Conservation (phyloP, 148 eudicot species). For the Suaeda aralocaspica region DNA sequence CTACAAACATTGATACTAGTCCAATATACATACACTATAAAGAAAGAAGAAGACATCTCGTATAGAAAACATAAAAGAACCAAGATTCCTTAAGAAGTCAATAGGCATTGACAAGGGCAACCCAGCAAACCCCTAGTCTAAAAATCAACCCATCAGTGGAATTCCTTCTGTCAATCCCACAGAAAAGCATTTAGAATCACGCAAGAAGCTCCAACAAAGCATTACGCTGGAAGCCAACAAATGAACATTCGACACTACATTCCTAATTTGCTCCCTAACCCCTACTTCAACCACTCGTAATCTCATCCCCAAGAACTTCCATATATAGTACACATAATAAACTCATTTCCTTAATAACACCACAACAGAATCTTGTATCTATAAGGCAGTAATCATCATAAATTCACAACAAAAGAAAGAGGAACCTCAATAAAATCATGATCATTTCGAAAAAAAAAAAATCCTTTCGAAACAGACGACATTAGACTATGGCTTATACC, state of each 20-base stretch:
- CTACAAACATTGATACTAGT: too few species aligned
- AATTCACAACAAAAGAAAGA: neutral
- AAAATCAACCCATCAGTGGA: too few species aligned
- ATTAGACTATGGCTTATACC: conserved; percentile 32
- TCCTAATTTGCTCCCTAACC: neutral
- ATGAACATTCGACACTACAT: neutral
- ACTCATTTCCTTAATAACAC: neutral
- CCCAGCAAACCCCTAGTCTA: too few species aligned
- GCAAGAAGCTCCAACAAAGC: neutral
- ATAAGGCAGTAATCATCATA: neutral
- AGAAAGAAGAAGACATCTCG: too few species aligned
- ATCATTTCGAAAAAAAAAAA: neutral
- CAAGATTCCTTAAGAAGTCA: too few species aligned
- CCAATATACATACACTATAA: too few species aligned
- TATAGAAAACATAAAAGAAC: too few species aligned
- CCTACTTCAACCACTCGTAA: neutral
- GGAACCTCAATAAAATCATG: too few species aligned
- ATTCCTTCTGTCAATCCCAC: neutral
- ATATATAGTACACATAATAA: neutral
- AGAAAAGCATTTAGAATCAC: neutral
- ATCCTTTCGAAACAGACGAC: neutral
- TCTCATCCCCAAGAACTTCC: too few species aligned
- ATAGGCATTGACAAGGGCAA: too few species aligned
- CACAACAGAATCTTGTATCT: neutral
- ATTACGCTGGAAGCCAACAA: neutral